Percentiles rank a stretch among this genome's conserved stretches.
These are phyloP conservation scores for Eucalyptus sp. DNA, from an alignment of 345 rosid genomes.

Conservation along the genomic window DNA sequence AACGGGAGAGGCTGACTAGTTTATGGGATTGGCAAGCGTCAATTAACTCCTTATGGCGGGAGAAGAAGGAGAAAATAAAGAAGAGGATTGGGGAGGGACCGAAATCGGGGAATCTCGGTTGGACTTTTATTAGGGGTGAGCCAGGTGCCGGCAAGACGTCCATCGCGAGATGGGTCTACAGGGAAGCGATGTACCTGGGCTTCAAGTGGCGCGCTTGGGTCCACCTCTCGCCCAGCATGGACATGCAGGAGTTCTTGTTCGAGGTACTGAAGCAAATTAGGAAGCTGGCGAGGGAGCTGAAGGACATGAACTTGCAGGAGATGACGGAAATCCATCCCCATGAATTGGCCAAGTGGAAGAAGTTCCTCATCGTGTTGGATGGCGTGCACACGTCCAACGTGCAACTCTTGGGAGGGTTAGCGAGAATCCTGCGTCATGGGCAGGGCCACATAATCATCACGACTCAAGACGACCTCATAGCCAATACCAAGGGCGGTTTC, in stretches of 20 bases:
- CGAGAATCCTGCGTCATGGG: not conserved
- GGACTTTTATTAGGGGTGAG: not conserved
- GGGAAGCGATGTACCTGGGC: not conserved
- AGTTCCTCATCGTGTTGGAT: not conserved
- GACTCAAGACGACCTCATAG: not conserved
- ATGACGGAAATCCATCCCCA: not conserved
- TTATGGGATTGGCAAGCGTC: not conserved
- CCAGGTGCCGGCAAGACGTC: not conserved
- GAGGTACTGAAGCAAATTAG: not conserved
- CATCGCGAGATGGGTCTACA: not conserved
- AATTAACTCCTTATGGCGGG: accelerated
- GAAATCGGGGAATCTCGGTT: not conserved
- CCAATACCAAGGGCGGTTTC: not conserved
- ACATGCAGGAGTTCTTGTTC: not conserved
- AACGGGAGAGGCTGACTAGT: not conserved
- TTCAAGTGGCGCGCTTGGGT: slow-evolving; percentile 4
- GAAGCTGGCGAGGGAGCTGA: not conserved
- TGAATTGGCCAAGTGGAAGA: not conserved
- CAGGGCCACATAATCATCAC: not conserved
- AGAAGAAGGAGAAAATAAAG: not conserved
- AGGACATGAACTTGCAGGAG: not conserved
- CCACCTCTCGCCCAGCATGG: not conserved
- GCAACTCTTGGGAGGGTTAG: not conserved
- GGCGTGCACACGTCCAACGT: not conserved
- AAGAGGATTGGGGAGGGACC: too few relatives aligned